phyloP scores from a whole-genome alignment of 2,329 filamentous ascomycete species.

The Endoconidiophora polonica region DNA sequence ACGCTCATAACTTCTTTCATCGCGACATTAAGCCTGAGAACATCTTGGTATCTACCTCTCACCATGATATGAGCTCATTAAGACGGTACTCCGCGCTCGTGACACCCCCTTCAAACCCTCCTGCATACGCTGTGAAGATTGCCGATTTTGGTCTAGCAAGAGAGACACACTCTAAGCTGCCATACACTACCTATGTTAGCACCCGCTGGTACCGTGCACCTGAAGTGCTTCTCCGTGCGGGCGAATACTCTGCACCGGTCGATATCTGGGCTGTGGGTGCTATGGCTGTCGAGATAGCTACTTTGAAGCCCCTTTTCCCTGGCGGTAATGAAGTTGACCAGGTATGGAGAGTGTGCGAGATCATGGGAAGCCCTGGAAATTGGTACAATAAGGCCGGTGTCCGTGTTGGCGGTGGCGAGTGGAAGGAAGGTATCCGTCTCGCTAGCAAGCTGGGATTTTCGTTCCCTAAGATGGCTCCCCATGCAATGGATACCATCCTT shows the following conservation, averaged over 20 bases:
- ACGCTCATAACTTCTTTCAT: conserved; percentile 94
- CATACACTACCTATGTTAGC: conserved; percentile 96
- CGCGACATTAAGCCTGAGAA: conserved; percentile 99
- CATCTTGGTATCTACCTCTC: conserved; percentile 83
- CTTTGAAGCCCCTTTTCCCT: conserved; percentile 88
- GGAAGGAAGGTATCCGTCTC: conserved; percentile 83
- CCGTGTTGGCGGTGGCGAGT: conserved; percentile 86
- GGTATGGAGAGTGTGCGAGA: conserved; percentile 96
- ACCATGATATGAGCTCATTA: conserved; percentile 67
- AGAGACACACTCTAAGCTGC: conserved; percentile 88
- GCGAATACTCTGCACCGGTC: conserved; percentile 92
- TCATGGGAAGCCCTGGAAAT: conserved; percentile 96
- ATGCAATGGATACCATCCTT: conserved; percentile 87
- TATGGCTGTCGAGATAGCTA: conserved; percentile 97
- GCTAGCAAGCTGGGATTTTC: conserved; percentile 96
- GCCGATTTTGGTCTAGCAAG: conserved; percentile 95
- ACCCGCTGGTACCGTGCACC: conserved; percentile 96
- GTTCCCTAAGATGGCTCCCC: conserved; percentile 97
- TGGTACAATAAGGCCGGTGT: conserved; percentile 89
- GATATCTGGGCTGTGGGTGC: conserved; percentile 98
- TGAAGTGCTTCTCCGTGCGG: conserved; percentile 81
- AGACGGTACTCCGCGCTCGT: conserved; percentile 84
- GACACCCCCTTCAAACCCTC: conserved; percentile 86
- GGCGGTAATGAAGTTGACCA: conserved; percentile 97
- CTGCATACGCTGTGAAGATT: conserved; percentile 91